These are phyloP conservation scores for Euphrasia confusa DNA, from an alignment of 257 asterid species.

Conservation along the genomic window DNA sequence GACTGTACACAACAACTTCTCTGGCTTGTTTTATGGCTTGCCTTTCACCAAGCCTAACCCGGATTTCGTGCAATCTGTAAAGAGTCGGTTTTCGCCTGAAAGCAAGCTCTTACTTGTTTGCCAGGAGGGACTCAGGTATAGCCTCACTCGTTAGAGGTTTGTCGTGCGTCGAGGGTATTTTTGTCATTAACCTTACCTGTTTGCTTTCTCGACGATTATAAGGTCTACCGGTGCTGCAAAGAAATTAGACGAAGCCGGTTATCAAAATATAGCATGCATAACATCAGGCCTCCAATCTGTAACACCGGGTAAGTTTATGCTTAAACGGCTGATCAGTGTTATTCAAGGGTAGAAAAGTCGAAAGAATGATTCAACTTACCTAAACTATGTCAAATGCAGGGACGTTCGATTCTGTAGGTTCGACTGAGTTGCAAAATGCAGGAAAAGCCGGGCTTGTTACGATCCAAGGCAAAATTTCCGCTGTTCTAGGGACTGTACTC, in stretches of 20 bases:
- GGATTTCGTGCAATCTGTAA: constrained; percentile 64
- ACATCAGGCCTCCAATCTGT: constrained; percentile 91
- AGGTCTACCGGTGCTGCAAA: constrained; percentile 85
- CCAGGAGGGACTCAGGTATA: constrained; percentile 86
- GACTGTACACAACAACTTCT: constrained; percentile 74
- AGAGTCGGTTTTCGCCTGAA: constrained; percentile 62
- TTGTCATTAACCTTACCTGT: not conserved
- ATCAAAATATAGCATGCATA: constrained; percentile 63
- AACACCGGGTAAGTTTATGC: constrained; percentile 48
- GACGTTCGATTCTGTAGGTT: constrained; percentile 71
- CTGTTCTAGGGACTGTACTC: constrained; percentile 85
- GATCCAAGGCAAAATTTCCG: constrained; percentile 83
- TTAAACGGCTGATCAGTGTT: not conserved
- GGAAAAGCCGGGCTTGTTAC: constrained; percentile 89
- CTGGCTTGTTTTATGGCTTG: constrained; percentile 84
- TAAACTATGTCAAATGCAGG: constrained; percentile 36
- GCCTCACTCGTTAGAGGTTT: not conserved
- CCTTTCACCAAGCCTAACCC: constrained; percentile 80
- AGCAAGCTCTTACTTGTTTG: constrained; percentile 86
- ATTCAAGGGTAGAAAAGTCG: not conserved
- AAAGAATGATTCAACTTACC: not conserved
- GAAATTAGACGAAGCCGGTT: constrained; percentile 70
- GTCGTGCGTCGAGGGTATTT: not conserved
- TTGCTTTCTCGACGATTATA: constrained; percentile 1
- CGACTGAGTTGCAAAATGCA: constrained; percentile 86